Evolutionary conservation across 345 rosid species (phyloP), one percentile per base, ranked within the genome.

Genomic region (Moricandia arvensis): DNA sequence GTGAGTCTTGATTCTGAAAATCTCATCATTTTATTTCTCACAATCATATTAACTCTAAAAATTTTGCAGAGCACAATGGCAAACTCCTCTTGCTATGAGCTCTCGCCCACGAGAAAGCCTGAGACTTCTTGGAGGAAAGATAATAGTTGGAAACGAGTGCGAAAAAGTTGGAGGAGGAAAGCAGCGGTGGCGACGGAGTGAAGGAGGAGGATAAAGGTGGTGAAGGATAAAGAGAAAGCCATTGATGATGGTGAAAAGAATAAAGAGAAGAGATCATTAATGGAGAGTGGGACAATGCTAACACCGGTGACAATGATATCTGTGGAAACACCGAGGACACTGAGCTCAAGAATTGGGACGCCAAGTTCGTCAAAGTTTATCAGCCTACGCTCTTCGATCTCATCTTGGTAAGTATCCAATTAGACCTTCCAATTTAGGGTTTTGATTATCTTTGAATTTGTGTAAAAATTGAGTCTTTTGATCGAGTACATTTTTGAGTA

Each of bases 351-450:
- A 3, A 62, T 3, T 90, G 89, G 87, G 96, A 89, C 30, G 18
- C 75, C 3, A 87, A 87, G 0, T 90, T 91, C 59, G 80, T 81
- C 72, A 85, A 81, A n/a, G 90, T 89, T 51, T 91, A 86, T 41
- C 88, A 85, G 77, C 64, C 77, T 31, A 80, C 82, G 0, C 91
- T 91, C 35, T 89, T 88, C 16, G 93, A 88, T 57, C 82, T 91
- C 45, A 89, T 88, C 59, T 54, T 86, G 83, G 90, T 91, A 9
- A 3, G 84, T 30, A 1, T 27, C 29, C 29, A 27, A 27, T 5
- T 27, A 27, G 29, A 3, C 2, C 1, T 18, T n/a, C n/a, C n/a
- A n/a, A n/a, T n/a, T n/a, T n/a, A n/a, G n/a, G n/a, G n/a, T n/a
- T n/a, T n/a, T 66, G 4, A 49, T 37, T 43, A n/a, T 5, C 11